Evolutionary conservation across 2,329 filamentous ascomycete species (phyloP).

Genomic region (Biscogniauxia mediterranea): DNA sequence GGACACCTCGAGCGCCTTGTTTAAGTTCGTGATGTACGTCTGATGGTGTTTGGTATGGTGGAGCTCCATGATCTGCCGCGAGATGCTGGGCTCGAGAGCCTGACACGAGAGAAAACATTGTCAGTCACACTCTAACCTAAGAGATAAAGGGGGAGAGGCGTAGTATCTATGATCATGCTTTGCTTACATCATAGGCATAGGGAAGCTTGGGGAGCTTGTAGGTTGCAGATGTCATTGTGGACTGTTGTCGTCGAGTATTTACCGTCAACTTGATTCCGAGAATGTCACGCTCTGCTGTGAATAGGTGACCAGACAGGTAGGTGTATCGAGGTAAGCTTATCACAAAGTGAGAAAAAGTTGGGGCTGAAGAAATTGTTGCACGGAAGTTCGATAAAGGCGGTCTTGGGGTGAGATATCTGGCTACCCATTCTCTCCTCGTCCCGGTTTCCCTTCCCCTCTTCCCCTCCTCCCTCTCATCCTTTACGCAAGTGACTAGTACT

Average conservation of each 20-base stretch:
- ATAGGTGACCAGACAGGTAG: neutral
- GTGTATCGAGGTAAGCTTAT: too few relatives aligned
- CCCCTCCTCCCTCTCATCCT: neutral
- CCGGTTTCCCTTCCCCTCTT: neutral
- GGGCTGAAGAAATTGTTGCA: too few relatives aligned
- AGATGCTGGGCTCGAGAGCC: constrained; percentile 73
- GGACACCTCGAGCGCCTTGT: constrained; percentile 62
- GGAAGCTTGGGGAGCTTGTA: constrained; percentile 65
- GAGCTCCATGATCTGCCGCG: constrained; percentile 75
- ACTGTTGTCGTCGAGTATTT: constrained; percentile 1
- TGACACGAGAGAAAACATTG: constrained; percentile 29
- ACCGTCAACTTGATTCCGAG: neutral
- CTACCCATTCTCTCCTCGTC: too few relatives aligned
- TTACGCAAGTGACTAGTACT: neutral
- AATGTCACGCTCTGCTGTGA: neutral
- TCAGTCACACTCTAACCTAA: neutral
- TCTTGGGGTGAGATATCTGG: too few relatives aligned
- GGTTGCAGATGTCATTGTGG: constrained; percentile 39
- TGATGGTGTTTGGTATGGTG: constrained; percentile 80
- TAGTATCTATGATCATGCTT: too few relatives aligned
- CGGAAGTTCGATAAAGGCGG: too few relatives aligned
- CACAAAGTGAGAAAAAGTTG: too few relatives aligned
- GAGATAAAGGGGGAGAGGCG: neutral
- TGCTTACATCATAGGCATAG: constrained; percentile 67
- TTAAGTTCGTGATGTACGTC: constrained; percentile 74